Base-by-base conservation (phyloP, 176 grass and related monocot genomes). In the Tuctoria greenei region DNA sequence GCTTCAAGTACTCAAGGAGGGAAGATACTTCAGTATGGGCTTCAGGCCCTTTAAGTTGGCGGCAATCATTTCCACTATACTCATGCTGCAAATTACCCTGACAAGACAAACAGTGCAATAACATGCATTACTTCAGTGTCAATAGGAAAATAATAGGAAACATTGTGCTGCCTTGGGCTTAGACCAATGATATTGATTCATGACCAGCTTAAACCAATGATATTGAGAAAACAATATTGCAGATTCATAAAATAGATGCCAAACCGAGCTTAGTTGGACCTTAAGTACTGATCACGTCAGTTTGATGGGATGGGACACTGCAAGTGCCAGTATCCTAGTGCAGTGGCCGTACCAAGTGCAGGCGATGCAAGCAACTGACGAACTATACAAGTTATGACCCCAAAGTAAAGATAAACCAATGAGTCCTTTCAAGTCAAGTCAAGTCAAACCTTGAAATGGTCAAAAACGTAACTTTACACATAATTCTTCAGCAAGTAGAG, bases 11-110 rank as follows among this genome's bases (percentile, higher is more conserved):
- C 38, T 82, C 86, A 72, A 97, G 79, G 13, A 92, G 87, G 66
- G 55, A 60, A 81, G 88, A 83, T 58, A 93, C 72, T 84, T 97
- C 90, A 67, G 64, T 59, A 68, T 82, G 34, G 10, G 71, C 40
- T 16, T 86, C 87, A 16, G 80, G 83, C 14, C 93, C 90, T 86
- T 90, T 93, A 27, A 97, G 87, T 82, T 86, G 84, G 40, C 75
- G 68, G 50, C 93, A 92, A 70, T 81, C 85, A 61, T 75, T 88
- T 90, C 85, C 93, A 77, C 84, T 66, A 70, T 93, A 97, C 55
- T 88, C 87, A 52, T 85, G 85, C 69, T 97, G 85, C 75, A 90
- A 73, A 82, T 83, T 61, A 62, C 85, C 87, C 93, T 97, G 65
- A 78, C 25, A 59, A 13, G 21, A 69, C 26, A 69, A 52, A 66